phyloP scores from a whole-genome alignment of 2,329 filamentous ascomycete genomes.

The Fusarium praegraminearum region DNA sequence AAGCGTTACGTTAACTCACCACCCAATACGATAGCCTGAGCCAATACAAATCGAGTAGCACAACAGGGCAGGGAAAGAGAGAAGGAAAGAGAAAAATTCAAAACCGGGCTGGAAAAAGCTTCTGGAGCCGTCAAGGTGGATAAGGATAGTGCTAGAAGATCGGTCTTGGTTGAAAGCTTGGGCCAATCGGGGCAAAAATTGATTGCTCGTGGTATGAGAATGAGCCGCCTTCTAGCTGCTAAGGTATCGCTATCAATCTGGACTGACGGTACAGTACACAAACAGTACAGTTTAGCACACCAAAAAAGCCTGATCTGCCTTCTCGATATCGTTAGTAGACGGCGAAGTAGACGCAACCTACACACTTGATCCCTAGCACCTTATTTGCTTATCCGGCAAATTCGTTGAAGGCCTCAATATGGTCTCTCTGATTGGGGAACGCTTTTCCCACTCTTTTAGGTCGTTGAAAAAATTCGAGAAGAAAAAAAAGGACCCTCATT shows the following conservation, averaged over 20 bases:
- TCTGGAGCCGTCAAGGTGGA: slow-evolving; percentile 36
- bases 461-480: slow-evolving; percentile 22
- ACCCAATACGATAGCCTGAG: slow-evolving; percentile 31
- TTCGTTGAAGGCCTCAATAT: slow-evolving; percentile 31
- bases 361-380: not conserved
- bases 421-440: not conserved
- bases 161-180: slow-evolving; percentile 23
- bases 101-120: slow-evolving; percentile 31
- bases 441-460: slow-evolving; percentile 5
- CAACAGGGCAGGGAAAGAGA: slow-evolving; percentile 16
- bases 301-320: not conserved
- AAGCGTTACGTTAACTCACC: slow-evolving; percentile 40
- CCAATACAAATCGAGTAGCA: slow-evolving; percentile 27
- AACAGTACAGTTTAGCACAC: not conserved
- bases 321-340: slow-evolving; percentile 19
- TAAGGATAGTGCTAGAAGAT: slow-evolving; percentile 18
- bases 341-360: slow-evolving; percentile 4
- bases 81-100: slow-evolving; percentile 1
- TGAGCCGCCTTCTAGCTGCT: slow-evolving; percentile 25
- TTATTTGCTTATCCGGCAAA: slow-evolving; percentile 15
- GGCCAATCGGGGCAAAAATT: slow-evolving; percentile 47
- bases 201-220: slow-evolving; percentile 39
- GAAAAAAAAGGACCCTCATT: slow-evolving; percentile 26
- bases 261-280: not conserved
- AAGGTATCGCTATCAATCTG: slow-evolving; percentile 18